Conservation (phyloP, 805 yeast genomes). For the Metschnikowia proteae region DNA sequence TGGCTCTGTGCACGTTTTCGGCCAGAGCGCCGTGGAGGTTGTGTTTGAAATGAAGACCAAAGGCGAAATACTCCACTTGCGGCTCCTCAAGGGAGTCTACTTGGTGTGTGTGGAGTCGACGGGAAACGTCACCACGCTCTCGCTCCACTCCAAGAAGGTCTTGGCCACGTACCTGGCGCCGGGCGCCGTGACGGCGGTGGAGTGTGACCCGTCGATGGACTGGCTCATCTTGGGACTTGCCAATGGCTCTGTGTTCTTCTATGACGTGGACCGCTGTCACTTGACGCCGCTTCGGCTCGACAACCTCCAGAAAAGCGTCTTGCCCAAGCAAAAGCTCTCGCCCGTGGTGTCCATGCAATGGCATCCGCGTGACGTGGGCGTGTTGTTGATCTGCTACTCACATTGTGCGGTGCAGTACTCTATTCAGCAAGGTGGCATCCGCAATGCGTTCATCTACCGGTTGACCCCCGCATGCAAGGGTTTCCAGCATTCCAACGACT, state of each 20-base stretch:
- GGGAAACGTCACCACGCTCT: slow-evolving; percentile 62
- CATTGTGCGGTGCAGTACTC: slow-evolving; percentile 69
- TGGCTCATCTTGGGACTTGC: slow-evolving; percentile 79
- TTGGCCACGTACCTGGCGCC: slow-evolving; percentile 61
- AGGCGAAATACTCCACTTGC: slow-evolving; percentile 50
- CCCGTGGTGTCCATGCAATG: slow-evolving; percentile 66
- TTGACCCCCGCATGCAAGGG: slow-evolving; percentile 70
- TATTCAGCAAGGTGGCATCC: slow-evolving; percentile 56
- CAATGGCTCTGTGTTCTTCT: slow-evolving; percentile 69
- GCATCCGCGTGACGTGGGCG: slow-evolving; percentile 88
- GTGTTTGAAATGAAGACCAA: slow-evolving; percentile 52
- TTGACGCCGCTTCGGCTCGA: slow-evolving; percentile 64
- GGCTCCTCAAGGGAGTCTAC: slow-evolving; percentile 77
- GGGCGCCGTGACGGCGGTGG: slow-evolving; percentile 63
- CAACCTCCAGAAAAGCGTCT: slow-evolving; percentile 60
- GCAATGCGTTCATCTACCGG: slow-evolving; percentile 54
- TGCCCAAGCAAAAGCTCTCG: slow-evolving; percentile 56
- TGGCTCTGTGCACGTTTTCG: slow-evolving; percentile 74
- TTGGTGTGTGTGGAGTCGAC: slow-evolving; percentile 66
- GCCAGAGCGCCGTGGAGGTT: slow-evolving; percentile 76
- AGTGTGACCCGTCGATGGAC: slow-evolving; percentile 82
- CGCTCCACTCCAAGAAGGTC: slow-evolving; percentile 59
- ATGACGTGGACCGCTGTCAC: slow-evolving; percentile 75
- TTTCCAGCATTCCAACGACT: slow-evolving; percentile 26
- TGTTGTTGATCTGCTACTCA: slow-evolving; percentile 68